A percentile compares a stretch with the other conserved stretches of the same genome.
phyloP scores from a whole-genome alignment of 345 rosid species.

The Populus davidiana region DNA sequence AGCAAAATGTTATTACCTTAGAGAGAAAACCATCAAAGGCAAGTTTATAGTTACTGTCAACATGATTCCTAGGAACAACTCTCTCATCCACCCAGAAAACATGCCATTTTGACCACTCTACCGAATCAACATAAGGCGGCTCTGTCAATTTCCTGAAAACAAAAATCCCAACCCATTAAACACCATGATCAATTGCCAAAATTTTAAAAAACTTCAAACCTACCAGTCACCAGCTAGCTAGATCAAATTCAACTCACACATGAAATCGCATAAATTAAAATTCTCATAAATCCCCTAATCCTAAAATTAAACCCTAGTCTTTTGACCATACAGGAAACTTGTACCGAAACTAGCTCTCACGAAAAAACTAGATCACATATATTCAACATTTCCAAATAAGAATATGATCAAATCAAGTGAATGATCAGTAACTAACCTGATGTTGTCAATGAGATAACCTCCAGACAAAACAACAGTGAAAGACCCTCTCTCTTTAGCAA shows the following conservation, averaged over 20 bases:
- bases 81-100: conserved; percentile 89
- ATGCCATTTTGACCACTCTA: conserved; percentile 86
- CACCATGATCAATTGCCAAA: background rate
- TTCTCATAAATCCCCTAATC: no score
- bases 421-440: conserved; percentile 34
- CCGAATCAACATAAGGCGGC: conserved; percentile 45
- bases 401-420: background rate
- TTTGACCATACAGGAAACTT: no score
- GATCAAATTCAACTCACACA: no score
- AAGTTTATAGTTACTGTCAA: conserved; percentile 74
- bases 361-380: no score
- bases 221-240: no score
- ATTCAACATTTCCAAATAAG: no score
- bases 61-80: conserved; percentile 81
- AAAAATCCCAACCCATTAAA: background rate
- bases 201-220: background rate
- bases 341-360: no score
- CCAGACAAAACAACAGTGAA: conserved; percentile 79
- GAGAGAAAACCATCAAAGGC: conserved; percentile 69
- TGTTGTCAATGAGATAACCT: conserved; percentile 57
- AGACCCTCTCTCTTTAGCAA: conserved; percentile 47
- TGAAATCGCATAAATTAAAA: background rate
- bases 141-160: conserved; percentile 56
- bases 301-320: no score
- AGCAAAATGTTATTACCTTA: conserved; percentile 37